Evolutionary conservation across 805 yeast species (phyloP), one percentile per base, ranked within the genome.

Genomic region (Metschnikowia vanudenii): DNA sequence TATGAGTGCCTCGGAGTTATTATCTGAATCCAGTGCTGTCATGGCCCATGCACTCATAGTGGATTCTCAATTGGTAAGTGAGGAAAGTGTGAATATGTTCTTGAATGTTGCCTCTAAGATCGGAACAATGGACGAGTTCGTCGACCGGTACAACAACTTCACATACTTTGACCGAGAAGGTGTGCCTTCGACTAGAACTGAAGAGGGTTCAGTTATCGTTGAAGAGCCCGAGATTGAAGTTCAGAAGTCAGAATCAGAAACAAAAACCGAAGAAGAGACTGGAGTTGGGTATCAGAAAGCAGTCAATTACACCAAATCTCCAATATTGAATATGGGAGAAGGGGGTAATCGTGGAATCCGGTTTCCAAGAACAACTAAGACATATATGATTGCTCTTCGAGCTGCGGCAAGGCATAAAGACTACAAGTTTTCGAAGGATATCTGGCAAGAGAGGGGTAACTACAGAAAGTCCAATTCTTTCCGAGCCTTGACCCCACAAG

Each of bases 371-470:
- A 60, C 58, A 13, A 75, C 80, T 33, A 61, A 75, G 29, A 60
- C 82, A 2, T 89, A 85, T 59, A 76, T 75, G 41, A 68, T 82
- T 24, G 82, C 86, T 8, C 66, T 88, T 57, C 73, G 77, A 47
- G 92, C 92, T 1, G 87, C 92, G 1, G 75, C 76, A 11, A 69
- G 71, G 39, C 78, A 78, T 57, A 71, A 74, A 33, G 77, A 83
- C 55, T 62, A 74, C 34, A 71, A 69, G 0, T 79, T 85, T 59
- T 91, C 90, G 3, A 81, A 80, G 46, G 63, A 66, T 20, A 70
- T 87, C 1, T 90, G 96, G 96, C 63, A 67, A 2, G 96, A 87
- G 57, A 78, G 97, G 57, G 97, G 97, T 2, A 50, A 61, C 18
- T 89, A 76, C 65, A 72, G 97, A 42, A 79, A 79, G 48, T 73